These are phyloP conservation scores for Dactylellina drechsleri DNA, from an alignment of 2,329 filamentous ascomycete species.

Conservation along the genomic window DNA sequence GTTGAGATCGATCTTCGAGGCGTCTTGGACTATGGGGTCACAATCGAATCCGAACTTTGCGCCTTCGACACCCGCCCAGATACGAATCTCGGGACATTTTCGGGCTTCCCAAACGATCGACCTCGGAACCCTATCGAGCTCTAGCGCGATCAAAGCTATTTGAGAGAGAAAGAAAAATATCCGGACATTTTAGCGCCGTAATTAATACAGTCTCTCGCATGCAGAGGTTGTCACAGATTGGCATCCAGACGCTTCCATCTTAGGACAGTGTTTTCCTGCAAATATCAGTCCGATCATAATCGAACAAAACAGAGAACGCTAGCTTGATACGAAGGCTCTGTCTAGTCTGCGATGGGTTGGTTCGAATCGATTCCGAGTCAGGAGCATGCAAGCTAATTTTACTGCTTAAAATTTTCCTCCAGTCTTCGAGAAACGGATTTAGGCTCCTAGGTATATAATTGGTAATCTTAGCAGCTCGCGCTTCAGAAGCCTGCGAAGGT, in stretches of 20 bases:
- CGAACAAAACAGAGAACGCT: constrained; percentile 6
- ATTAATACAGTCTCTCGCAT: constrained; percentile 10
- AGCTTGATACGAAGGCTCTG: not conserved
- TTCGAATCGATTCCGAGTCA: constrained; percentile 8
- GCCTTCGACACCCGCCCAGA: not conserved
- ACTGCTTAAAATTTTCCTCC: constrained; percentile 13
- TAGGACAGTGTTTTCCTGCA: not conserved
- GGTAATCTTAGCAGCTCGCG: constrained; percentile 38
- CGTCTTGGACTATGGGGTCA: no score
- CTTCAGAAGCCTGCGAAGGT: constrained; percentile 33
- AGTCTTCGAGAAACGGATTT: constrained; percentile 11
- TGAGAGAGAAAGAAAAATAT: constrained; percentile 11
- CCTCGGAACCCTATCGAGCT: not conserved
- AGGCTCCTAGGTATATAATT: constrained; percentile 15
- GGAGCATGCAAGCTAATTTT: constrained; percentile 9
- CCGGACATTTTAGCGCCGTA: constrained; percentile 18
- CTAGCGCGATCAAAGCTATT: not conserved
- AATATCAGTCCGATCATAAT: not conserved
- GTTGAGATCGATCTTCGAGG: no score
- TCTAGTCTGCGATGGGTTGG: no score
- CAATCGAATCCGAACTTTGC: no score
- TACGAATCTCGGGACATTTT: constrained; percentile 7
- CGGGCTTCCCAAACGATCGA: not conserved
- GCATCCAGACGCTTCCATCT: constrained; percentile 4
- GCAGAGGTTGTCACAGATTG: constrained; percentile 5